A percentile compares a stretch with the other conserved stretches of the same genome.
Conservation (phyloP, 2,329 filamentous ascomycete genomes). For the Coniochaeta sp. region DNA sequence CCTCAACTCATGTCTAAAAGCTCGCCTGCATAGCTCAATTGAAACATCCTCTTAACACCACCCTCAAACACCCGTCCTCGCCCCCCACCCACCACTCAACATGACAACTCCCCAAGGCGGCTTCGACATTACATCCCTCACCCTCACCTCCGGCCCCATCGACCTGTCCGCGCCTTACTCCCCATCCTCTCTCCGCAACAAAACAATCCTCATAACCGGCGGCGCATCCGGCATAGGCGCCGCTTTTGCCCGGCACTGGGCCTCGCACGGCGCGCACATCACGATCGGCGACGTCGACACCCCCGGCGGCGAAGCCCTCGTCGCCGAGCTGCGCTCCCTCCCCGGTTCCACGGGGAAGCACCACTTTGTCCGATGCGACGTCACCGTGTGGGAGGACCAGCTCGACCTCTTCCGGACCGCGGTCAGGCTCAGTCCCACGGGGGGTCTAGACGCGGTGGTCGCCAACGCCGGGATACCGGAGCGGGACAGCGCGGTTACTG, state of each 20-base stretch:
- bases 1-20: too few relatives aligned
- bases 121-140: conserved; percentile 5
- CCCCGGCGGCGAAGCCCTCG: conserved; percentile 42
- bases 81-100: neutral
- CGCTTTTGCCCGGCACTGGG: conserved; percentile 45
- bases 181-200: conserved; percentile 36
- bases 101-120: conserved; percentile 10
- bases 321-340: conserved; percentile 32
- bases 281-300: conserved; percentile 57
- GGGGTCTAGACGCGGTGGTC: conserved; percentile 54
- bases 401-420: conserved; percentile 54
- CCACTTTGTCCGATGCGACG: conserved; percentile 55
- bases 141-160: conserved; percentile 30
- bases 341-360: conserved; percentile 33
- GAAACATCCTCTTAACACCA: too few relatives aligned
- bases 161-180: conserved; percentile 37
- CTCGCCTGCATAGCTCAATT: too few relatives aligned
- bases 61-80: too few relatives aligned
- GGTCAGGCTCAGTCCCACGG: conserved; percentile 37
- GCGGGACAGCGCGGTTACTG: conserved; percentile 16
- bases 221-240: conserved; percentile 55
- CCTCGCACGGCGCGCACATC: conserved; percentile 47
- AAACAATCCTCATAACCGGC: conserved; percentile 57
- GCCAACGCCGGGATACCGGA: conserved; percentile 59
- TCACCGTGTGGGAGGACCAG: conserved; percentile 57